Percentiles rank a stretch among this genome's conserved stretches.
phyloP scores from a whole-genome alignment of 1,139 yeast genomes.

The Tardiomyces depauwii region DNA sequence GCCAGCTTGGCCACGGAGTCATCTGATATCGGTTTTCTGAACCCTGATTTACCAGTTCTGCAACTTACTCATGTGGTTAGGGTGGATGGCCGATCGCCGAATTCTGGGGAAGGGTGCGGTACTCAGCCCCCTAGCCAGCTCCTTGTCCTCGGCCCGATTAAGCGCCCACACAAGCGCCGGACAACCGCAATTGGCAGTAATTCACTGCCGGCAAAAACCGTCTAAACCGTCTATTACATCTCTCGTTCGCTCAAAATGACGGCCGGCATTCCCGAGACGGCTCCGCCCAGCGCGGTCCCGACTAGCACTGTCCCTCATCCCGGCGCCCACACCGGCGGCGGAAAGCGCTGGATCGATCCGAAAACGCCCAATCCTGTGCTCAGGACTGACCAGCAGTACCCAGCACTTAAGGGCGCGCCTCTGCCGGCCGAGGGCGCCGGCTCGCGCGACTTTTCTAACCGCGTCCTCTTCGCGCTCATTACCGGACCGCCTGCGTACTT shows the following conservation, averaged over 20 bases:
- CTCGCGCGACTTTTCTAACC: slow-evolving; percentile 61
- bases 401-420: slow-evolving; percentile 77
- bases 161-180: too few species aligned
- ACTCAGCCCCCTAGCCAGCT: too few species aligned
- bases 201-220: too few species aligned
- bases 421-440: slow-evolving; percentile 92
- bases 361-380: background rate
- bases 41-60: background rate
- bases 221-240: too few species aligned
- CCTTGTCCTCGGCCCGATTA: too few species aligned
- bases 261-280: too few species aligned
- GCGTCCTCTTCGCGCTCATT: slow-evolving; percentile 39
- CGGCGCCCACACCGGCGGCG: background rate
- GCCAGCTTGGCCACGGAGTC: slow-evolving; percentile 1
- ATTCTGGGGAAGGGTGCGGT: too few species aligned
- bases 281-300: too few species aligned
- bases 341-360: background rate
- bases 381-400: slow-evolving; percentile 21
- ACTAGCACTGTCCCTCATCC: background rate
- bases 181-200: too few species aligned
- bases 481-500: slow-evolving; percentile 55
- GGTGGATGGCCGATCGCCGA: too few species aligned
- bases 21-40: background rate
- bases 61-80: background rate
- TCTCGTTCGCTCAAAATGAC: too few species aligned